These are phyloP conservation scores for Mortierella sp. DNA, from an alignment of 371 early-diverging fungal species.

Conservation along the genomic window DNA sequence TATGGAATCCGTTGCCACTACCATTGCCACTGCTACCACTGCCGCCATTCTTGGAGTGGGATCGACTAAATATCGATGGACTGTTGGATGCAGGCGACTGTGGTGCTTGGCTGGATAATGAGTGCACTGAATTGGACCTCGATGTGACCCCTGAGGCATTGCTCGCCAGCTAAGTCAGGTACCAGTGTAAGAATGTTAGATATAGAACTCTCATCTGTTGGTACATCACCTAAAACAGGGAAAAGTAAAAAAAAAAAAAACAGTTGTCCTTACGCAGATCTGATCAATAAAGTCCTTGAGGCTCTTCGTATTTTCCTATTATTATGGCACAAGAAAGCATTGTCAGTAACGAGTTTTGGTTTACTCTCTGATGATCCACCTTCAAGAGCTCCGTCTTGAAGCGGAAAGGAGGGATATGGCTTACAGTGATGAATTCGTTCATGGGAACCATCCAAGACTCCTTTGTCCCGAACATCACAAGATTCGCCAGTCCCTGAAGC, in stretches of 20 bases:
- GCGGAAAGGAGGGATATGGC: not conserved
- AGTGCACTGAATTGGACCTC: conserved; percentile 37
- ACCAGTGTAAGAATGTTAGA: too few relatives aligned
- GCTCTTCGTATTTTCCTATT: conserved; percentile 57
- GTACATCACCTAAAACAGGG: too few relatives aligned
- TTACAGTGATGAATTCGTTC: conserved; percentile 65
- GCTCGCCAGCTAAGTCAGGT: conserved; percentile 10
- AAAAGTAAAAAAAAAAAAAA: not conserved
- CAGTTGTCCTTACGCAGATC: conserved; percentile 50
- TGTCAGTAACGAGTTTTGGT: too few relatives aligned
- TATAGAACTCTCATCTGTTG: too few relatives aligned
- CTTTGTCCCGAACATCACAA: conserved; percentile 77
- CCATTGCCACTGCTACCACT: not conserved
- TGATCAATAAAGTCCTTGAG: conserved; percentile 62
- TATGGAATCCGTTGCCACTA: not conserved
- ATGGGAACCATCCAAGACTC: conserved; percentile 84
- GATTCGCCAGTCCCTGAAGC: conserved; percentile 81
- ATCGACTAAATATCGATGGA: conserved; percentile 20
- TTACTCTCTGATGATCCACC: too few relatives aligned
- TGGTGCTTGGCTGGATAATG: conserved; percentile 22
- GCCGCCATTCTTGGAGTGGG: conserved; percentile 9
- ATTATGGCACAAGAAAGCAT: conserved; percentile 7
- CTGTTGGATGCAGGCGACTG: conserved; percentile 34
- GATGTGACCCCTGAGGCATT: conserved; percentile 12
- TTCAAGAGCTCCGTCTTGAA: too few relatives aligned